These are phyloP conservation scores for Trichophyton mentagrophytes DNA, from an alignment of 2,329 filamentous ascomycete species.

Conservation along the genomic window DNA sequence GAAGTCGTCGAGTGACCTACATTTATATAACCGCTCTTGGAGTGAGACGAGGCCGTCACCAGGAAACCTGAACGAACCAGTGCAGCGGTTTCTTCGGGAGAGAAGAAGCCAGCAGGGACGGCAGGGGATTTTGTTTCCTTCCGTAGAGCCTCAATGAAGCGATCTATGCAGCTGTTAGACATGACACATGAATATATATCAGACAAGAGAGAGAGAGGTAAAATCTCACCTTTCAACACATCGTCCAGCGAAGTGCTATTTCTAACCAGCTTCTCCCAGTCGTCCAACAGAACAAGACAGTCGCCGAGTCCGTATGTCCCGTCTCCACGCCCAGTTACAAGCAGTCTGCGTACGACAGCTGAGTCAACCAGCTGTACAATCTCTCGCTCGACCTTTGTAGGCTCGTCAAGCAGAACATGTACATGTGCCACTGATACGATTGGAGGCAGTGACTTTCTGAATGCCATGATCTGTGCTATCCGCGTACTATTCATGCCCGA, in stretches of 20 bases:
- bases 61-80: constrained; percentile 45
- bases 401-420: constrained; percentile 43
- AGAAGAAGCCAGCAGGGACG: constrained; percentile 34
- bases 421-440: constrained; percentile 49
- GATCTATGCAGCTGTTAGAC: constrained; percentile 23
- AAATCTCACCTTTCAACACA: constrained; percentile 23
- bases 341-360: constrained; percentile 42
- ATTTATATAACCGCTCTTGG: constrained; percentile 29
- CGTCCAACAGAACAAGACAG: constrained; percentile 42
- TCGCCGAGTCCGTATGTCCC: constrained; percentile 46
- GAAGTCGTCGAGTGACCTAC: constrained; percentile 28
- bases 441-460: constrained; percentile 42
- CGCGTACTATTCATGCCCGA: constrained; percentile 51
- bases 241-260: constrained; percentile 24
- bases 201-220: neutral
- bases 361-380: constrained; percentile 41
- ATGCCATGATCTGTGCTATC: constrained; percentile 47
- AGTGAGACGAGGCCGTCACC: constrained; percentile 34
- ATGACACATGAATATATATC: neutral
- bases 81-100: constrained; percentile 34
- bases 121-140: constrained; percentile 36
- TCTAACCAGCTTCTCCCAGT: constrained; percentile 38
- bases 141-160: constrained; percentile 39
- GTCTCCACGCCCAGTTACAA: constrained; percentile 44
- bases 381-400: constrained; percentile 48